Evolutionary conservation across 495 filamentous ascomycete genomes (phyloP).

Genomic region (Echria macrotheca): DNA sequence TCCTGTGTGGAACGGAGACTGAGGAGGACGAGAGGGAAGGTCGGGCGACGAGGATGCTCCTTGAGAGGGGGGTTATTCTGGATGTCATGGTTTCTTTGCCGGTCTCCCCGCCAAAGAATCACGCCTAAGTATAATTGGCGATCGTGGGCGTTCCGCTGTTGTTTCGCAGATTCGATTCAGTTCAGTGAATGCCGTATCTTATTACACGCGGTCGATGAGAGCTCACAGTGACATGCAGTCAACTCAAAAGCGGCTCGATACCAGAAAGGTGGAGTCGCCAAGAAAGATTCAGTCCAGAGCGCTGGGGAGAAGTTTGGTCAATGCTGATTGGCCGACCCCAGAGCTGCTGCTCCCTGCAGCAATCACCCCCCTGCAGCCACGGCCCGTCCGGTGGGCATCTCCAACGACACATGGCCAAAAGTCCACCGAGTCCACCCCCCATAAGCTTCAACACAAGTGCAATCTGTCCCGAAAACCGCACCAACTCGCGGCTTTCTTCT

Average conservation of each 20-base stretch:
- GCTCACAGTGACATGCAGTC: neutral
- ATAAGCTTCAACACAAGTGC: conserved; percentile 14
- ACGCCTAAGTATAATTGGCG: too few species aligned
- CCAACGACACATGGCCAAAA: conserved; percentile 26
- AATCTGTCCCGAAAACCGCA: conserved; percentile 28
- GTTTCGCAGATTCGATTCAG: too few species aligned
- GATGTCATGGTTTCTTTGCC: too few species aligned
- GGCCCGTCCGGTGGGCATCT: neutral
- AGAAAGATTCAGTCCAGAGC: neutral
- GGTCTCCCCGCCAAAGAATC: too few species aligned
- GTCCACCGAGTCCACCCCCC: conserved; percentile 1
- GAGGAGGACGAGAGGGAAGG: too few species aligned
- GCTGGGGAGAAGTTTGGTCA: too few species aligned
- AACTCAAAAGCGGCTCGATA: neutral
- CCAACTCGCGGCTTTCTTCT: conserved; percentile 1
- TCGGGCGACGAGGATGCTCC: too few species aligned
- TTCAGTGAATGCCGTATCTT: too few species aligned
- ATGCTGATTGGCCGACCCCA: conserved; percentile 8
- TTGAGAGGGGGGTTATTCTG: too few species aligned
- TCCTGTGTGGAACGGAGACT: too few species aligned
- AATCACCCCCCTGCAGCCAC: neutral
- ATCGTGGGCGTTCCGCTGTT: too few species aligned
- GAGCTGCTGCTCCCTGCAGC: neutral
- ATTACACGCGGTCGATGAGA: too few species aligned
- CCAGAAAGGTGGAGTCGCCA: conserved; percentile 9